A percentile compares a stretch with the other conserved stretches of the same genome.
Evolutionary conservation across 2,329 filamentous ascomycete genomes (phyloP).

Genomic region (Talaromyces islandicus): DNA sequence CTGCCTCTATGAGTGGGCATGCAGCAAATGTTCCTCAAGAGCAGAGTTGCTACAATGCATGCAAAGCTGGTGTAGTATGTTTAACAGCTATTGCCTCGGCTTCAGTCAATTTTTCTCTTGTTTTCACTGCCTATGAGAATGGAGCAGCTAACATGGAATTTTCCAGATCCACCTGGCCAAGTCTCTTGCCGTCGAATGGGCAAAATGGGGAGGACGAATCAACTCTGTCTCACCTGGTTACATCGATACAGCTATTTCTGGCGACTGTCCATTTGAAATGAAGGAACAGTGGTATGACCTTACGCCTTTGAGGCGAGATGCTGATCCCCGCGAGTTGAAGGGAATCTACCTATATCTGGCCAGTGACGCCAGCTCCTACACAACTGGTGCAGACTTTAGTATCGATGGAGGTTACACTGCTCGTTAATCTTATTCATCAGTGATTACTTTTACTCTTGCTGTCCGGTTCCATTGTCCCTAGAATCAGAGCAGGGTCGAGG

Average conservation of each 20-base stretch:
- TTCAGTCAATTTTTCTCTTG: background rate
- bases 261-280: conserved; percentile 56
- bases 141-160: background rate
- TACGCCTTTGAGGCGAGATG: conserved; percentile 66
- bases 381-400: background rate
- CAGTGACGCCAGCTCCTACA: conserved; percentile 3
- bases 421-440: conserved; percentile 27
- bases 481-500: background rate
- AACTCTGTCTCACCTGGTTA: conserved; percentile 45
- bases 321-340: conserved; percentile 65
- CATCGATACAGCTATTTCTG: conserved; percentile 43
- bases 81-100: background rate
- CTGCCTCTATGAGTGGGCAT: conserved; percentile 64
- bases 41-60: conserved; percentile 74
- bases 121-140: background rate
- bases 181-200: conserved; percentile 78
- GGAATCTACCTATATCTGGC: conserved; percentile 51
- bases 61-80: conserved; percentile 63
- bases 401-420: conserved; percentile 64
- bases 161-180: conserved; percentile 62
- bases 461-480: background rate
- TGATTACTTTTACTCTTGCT: background rate
- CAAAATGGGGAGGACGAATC: conserved; percentile 49
- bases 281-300: conserved; percentile 66
- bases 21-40: conserved; percentile 66